Evolutionary conservation across 2,329 filamentous ascomycete genomes (phyloP), one percentile per base, ranked within the genome.

Genomic region (Ophiostoma perfectum): DNA sequence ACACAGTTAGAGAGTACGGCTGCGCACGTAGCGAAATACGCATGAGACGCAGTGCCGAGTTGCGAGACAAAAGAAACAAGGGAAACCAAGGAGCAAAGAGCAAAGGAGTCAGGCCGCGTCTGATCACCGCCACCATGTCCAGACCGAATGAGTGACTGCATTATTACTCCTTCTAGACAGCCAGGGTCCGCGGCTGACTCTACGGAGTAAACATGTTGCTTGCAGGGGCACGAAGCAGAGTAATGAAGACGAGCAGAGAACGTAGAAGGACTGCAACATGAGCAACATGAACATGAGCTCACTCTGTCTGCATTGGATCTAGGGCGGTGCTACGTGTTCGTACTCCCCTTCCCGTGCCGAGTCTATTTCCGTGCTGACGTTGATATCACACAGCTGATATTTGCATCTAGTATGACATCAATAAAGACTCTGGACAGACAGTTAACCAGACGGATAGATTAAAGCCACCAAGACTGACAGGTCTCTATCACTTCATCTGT

Each of bases 391-490:
- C n/a, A 27, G 49, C n/a, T 18, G 47, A 16, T 2, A n/a, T 14
- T 7, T 16, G n/a, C 9, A 27, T 18, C 49, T 27, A 18, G 7
- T 55, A 4, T 55, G 49, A 36, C 27, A 55, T 27, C 18, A 18
- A 55, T 9, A 55, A 9, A 18, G n/a, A 12, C 7, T 1, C 49
- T 27, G 11, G n/a, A 27, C 49, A 2, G 18, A 55, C 6, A 5
- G 49, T 9, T 4, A 1, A 47, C 45, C 14, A 47, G 8, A 27
- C 27, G 9, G n/a, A 55, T 11, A 9, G 2, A 27, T 55, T 5
- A 55, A 18, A 55, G 49, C 49, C 49, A 55, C 49, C 27, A 55
- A 55, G 49, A 55, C 49, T 55, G 49, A 55, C 49, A 55, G 49
- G n/a, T 27, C 3, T 55, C 7, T 18, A 55, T 55, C n/a, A 27